Percentiles rank a stretch among this genome's conserved stretches.
Conservation (phyloP, 2,329 filamentous ascomycete species). For the Fusarium sp. region DNA sequence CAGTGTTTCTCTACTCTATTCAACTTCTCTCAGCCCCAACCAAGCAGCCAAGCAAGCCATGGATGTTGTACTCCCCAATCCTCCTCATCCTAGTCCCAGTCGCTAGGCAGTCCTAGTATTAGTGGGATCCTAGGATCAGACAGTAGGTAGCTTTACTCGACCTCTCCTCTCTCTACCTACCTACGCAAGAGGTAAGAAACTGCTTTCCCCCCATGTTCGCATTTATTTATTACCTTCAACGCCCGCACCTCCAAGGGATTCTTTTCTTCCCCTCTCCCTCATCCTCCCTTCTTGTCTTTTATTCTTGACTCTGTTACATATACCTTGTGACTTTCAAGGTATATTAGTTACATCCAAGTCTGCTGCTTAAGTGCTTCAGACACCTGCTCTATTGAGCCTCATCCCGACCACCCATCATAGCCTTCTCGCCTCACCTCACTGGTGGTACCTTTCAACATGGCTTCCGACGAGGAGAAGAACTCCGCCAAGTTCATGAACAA, state of each 20-base stretch:
- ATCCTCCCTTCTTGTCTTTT: background rate
- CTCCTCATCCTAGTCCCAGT: conserved; percentile 5
- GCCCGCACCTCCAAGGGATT: conserved; percentile 7
- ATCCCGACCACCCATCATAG: conserved; percentile 4
- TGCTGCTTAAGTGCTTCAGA: conserved; percentile 43
- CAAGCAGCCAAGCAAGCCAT: conserved; percentile 3
- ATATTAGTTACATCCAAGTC: conserved; percentile 17
- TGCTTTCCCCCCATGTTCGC: conserved; percentile 15
- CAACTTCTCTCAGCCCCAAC: background rate
- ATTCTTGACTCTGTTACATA: conserved; percentile 14
- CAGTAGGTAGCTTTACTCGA: background rate
- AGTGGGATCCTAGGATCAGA: background rate
- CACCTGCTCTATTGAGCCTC: conserved; percentile 33
- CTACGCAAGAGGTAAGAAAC: conserved; percentile 7
- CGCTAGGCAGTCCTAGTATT: background rate
- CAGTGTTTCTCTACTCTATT: background rate
- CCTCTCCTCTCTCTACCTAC: too few relatives aligned
- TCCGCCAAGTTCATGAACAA: conserved; percentile 47
- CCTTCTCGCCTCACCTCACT: background rate
- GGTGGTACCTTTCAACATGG: conserved; percentile 35
- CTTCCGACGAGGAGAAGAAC: conserved; percentile 45
- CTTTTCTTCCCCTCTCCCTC: background rate
- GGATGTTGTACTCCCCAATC: conserved; percentile 11
- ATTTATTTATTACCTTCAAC: conserved; percentile 40
- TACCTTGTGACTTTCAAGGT: conserved; percentile 20